Conservation (phyloP, 169 alveolate species). For the Babesia gibsoni region DNA sequence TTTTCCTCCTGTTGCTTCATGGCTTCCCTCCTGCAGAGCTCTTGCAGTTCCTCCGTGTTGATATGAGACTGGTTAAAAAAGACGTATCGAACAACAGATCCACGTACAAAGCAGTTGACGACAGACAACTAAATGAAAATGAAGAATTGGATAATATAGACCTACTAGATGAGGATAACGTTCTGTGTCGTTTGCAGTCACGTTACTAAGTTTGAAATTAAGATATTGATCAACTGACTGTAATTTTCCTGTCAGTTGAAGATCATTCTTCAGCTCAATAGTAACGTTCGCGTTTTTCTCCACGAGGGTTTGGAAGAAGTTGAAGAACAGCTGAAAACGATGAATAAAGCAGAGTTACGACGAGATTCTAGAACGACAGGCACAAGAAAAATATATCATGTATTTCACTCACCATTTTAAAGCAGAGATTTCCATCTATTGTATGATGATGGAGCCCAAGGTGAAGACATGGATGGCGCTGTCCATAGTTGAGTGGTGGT, state of each 20-base stretch:
- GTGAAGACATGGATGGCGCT: no score
- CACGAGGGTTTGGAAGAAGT: conserved; percentile 88
- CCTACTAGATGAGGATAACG: conserved; percentile 88
- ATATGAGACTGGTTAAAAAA: conserved; percentile 87
- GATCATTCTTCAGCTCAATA: conserved; percentile 91
- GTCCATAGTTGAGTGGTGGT: no score
- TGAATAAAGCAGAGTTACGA: neutral
- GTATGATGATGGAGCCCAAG: no score
- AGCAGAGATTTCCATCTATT: no score
- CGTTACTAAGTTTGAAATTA: conserved; percentile 88
- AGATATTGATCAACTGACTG: conserved; percentile 90
- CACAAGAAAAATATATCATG: neutral
- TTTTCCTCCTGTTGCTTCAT: conserved; percentile 65
- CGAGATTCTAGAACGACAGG: neutral
- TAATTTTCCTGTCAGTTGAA: conserved; percentile 89
- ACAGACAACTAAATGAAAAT: conserved; percentile 65
- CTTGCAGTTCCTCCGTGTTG: conserved; percentile 86
- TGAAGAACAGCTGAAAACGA: conserved; percentile 78
- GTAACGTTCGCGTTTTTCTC: conserved; percentile 87
- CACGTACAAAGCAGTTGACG: conserved; percentile 91
- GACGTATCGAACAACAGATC: conserved; percentile 92
- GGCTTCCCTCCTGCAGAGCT: conserved; percentile 85
- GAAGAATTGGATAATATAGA: neutral
- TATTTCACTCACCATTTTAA: no score
- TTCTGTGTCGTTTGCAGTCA: conserved; percentile 87